A percentile compares a stretch with the other conserved stretches of the same genome.
phyloP scores from a whole-genome alignment of 176 grass and related monocot genomes.

The Aechmea fasciata region DNA sequence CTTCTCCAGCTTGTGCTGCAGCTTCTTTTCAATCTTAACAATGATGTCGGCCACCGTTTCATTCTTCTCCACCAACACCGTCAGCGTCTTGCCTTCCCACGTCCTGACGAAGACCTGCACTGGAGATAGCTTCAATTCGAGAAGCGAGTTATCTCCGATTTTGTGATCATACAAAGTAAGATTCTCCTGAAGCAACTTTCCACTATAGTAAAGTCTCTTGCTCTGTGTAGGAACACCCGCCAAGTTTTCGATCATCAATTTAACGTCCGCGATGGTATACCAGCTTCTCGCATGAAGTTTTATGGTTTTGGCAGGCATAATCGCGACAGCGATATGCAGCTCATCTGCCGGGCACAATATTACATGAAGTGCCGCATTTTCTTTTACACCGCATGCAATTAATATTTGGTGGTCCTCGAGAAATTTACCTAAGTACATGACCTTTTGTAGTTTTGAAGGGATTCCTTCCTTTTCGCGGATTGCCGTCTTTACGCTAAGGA shows the following conservation, averaged over 20 bases:
- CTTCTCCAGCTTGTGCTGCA: background rate
- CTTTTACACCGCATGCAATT: constrained; percentile 14
- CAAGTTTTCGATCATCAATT: constrained; percentile 14
- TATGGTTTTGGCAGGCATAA: background rate
- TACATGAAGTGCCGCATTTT: constrained; percentile 13
- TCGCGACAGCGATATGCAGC: constrained; percentile 1
- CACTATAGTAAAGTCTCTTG: constrained; percentile 5
- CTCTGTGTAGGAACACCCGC: background rate
- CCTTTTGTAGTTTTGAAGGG: background rate
- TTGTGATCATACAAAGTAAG: constrained; percentile 12
- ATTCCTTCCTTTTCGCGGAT: constrained; percentile 15
- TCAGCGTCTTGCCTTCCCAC: constrained; percentile 3
- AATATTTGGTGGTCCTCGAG: constrained; percentile 12
- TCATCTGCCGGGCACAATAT: constrained; percentile 5
- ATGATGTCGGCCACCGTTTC: constrained; percentile 1
- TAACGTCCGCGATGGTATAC: constrained; percentile 23
- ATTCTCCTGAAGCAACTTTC: constrained; percentile 7
- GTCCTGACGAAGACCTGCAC: constrained; percentile 4
- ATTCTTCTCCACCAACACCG: constrained; percentile 2
- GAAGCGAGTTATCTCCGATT: background rate
- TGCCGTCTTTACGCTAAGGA: constrained; percentile 9
- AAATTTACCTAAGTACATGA: constrained; percentile 1
- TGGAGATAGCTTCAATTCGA: background rate
- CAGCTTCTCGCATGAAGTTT: constrained; percentile 13
- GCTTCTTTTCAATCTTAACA: constrained; percentile 1